Conservation (phyloP, 2,329 filamentous ascomycete genomes). For the Tothia fuscella region DNA sequence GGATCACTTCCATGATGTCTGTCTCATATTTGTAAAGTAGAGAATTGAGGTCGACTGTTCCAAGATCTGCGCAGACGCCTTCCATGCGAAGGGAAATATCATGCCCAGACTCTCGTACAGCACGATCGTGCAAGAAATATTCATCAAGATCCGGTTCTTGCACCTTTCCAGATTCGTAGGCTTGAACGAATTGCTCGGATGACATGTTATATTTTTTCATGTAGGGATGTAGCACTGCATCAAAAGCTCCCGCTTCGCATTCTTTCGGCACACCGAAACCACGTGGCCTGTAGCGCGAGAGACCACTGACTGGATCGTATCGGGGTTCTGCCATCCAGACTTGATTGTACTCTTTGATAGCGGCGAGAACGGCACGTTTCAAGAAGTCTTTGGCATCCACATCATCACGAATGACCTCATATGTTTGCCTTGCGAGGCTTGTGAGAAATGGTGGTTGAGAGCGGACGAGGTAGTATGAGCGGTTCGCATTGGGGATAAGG, state of each 20-base stretch:
- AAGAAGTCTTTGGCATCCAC: constrained; percentile 72
- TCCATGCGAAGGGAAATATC: constrained; percentile 93
- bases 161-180: constrained; percentile 71
- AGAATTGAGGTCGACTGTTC: constrained; percentile 90
- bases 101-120: constrained; percentile 91
- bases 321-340: constrained; percentile 70
- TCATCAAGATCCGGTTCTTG: constrained; percentile 80
- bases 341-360: constrained; percentile 91
- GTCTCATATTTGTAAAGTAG: constrained; percentile 94
- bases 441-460: constrained; percentile 96
- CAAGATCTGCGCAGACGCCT: constrained; percentile 72
- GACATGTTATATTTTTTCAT: constrained; percentile 71
- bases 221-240: constrained; percentile 70
- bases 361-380: constrained; percentile 65
- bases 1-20: constrained; percentile 80
- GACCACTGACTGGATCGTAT: constrained; percentile 61
- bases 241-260: constrained; percentile 78
- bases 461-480: constrained; percentile 86
- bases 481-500: constrained; percentile 94
- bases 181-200: constrained; percentile 73
- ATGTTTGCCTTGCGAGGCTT: constrained; percentile 90
- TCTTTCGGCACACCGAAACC: constrained; percentile 81
- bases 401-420: constrained; percentile 84
- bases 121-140: constrained; percentile 92
- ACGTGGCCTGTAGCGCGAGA: constrained; percentile 75